phyloP scores from a whole-genome alignment of 345 rosid genomes.

The Acer yangbiense region DNA sequence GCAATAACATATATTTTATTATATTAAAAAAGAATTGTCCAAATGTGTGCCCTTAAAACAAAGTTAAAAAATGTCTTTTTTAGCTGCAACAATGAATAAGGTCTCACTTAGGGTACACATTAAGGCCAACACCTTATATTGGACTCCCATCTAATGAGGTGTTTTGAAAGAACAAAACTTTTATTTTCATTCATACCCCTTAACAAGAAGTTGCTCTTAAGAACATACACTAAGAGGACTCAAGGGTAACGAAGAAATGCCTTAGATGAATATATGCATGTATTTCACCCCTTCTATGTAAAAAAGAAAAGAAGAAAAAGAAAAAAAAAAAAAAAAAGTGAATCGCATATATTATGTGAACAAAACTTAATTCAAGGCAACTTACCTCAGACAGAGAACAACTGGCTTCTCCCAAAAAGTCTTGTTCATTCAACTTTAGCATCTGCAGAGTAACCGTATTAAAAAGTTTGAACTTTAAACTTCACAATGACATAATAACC shows the following conservation, averaged over 20 bases:
- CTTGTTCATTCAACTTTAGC: conserved; percentile 60
- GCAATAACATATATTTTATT: background rate
- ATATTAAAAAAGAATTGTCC: too few relatives aligned
- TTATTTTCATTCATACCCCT: background rate
- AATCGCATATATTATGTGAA: background rate
- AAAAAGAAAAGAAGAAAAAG: background rate
- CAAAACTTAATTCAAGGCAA: background rate
- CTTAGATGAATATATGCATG: background rate
- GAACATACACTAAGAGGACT: too few relatives aligned
- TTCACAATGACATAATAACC: background rate
- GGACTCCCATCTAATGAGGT: too few relatives aligned
- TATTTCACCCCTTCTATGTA: background rate
- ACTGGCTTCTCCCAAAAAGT: conserved; percentile 78
- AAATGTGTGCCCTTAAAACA: background rate
- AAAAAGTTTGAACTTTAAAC: conserved; percentile 7
- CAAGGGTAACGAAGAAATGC: background rate
- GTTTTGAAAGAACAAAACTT: background rate
- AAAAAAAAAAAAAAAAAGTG: background rate
- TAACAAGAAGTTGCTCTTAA: background rate
- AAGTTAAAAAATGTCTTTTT: background rate
- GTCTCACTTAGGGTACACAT: background rate
- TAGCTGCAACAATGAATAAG: background rate
- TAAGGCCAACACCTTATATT: background rate
- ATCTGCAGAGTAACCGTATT: conserved; percentile 38
- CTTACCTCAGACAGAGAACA: conserved; percentile 69